phyloP scores from a whole-genome alignment of 176 grass and related monocot species.

The Aegilops tauschii region DNA sequence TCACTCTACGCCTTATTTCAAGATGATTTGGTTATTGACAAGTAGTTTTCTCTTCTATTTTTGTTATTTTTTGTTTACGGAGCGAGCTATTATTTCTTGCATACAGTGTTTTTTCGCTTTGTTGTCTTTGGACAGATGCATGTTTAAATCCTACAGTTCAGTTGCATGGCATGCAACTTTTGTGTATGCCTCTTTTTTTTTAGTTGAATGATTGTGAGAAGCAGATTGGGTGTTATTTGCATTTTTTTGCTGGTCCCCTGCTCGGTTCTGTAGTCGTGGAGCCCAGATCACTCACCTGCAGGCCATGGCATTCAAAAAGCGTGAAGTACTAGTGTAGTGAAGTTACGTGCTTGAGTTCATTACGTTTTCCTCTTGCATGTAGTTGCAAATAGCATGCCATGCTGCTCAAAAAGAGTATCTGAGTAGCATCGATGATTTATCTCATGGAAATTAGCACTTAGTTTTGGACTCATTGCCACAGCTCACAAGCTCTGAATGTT shows the following conservation, averaged over 20 bases:
- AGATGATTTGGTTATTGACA: neutral
- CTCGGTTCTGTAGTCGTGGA: neutral
- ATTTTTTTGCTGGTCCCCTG: neutral
- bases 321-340: neutral
- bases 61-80: neutral
- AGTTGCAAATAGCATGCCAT: neutral
- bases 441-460: neutral
- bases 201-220: neutral
- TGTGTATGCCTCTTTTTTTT: neutral
- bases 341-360: neutral
- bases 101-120: neutral
- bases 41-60: neutral
- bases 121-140: neutral
- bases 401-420: neutral
- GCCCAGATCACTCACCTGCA: neutral
- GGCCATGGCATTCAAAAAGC: neutral
- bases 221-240: neutral
- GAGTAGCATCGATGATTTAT: neutral
- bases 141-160: neutral
- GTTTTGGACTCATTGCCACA: neutral
- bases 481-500: neutral
- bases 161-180: neutral
- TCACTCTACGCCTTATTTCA: neutral
- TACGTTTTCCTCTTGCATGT: neutral
- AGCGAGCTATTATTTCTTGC: neutral